Evolutionary conservation across 2,329 filamentous ascomycete genomes (phyloP), one percentile per base, ranked within the genome.

Genomic region (Cordyceps sp.): DNA sequence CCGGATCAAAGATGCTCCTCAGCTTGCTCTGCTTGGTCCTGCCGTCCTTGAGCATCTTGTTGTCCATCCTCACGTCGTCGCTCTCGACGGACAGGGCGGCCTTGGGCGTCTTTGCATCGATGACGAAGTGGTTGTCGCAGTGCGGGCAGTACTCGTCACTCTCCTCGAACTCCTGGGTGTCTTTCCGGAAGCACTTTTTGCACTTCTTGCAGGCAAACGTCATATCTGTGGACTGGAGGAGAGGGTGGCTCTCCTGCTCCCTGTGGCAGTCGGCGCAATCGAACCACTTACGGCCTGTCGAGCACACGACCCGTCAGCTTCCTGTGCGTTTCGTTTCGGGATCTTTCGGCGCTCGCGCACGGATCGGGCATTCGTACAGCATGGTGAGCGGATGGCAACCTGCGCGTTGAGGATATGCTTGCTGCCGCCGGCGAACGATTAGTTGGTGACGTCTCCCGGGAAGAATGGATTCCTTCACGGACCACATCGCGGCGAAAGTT

Each of bases 331-430:
- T 18, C 7, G 15, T 14, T 12, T 15, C 8, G 18, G 24, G 25
- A 12, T n/a, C n/a, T n/a, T n/a, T n/a, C n/a, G n/a, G n/a, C n/a
- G n/a, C n/a, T n/a, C n/a, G n/a, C n/a, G n/a, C n/a, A n/a, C n/a
- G n/a, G n/a, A n/a, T n/a, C n/a, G 28, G 31, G 17, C 30, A 26
- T 24, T 58, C 75, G 47, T 71, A 88, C 90, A 98, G 67, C 90
- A 98, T 39, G 86, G 82, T 35, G 86, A 90, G 46, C 90, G 82
- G 60, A 98, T 92, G 36, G 88, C 66, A 49, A 98, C 90, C 61
- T 98, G 90, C 40, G 88, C 90, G 66, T 98, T 98, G 55, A 98
- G 76, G 50, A 98, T 67, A 64, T 98, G 90, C 69, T 96, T 96
- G 67, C 90, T 94, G 45, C 6, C 4, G n/a, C n/a, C n/a, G n/a